Evolutionary conservation across 2,329 filamentous ascomycete genomes (phyloP).

Genomic region (Fusarium tuaranense): DNA sequence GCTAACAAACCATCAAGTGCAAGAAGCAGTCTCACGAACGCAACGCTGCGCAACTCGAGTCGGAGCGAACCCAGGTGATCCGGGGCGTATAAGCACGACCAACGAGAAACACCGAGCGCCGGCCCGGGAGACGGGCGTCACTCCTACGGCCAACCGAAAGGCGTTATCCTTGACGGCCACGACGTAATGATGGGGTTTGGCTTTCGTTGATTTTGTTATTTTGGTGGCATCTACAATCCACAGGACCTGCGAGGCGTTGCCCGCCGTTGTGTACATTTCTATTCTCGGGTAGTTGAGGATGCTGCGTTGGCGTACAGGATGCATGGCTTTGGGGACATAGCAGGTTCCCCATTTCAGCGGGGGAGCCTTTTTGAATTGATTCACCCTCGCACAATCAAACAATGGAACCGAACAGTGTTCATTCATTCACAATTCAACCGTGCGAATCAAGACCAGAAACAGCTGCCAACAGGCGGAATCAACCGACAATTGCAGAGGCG

Average conservation of each 20-base stretch:
- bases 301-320: slow-evolving; percentile 44
- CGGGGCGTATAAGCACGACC: slow-evolving; percentile 76
- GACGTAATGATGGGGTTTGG: slow-evolving; percentile 42
- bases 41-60: slow-evolving; percentile 92
- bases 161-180: slow-evolving; percentile 38
- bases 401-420: not conserved
- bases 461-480: slow-evolving; percentile 10
- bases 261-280: slow-evolving; percentile 40
- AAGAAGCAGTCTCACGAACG: slow-evolving; percentile 97
- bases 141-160: slow-evolving; percentile 17
- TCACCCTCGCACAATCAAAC: slow-evolving; percentile 24
- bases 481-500: slow-evolving; percentile 23
- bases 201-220: slow-evolving; percentile 5
- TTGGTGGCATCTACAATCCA: slow-evolving; percentile 32
- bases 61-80: slow-evolving; percentile 93
- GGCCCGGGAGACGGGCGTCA: slow-evolving; percentile 36
- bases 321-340: slow-evolving; percentile 29
- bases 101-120: slow-evolving; percentile 9
- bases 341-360: slow-evolving; percentile 31
- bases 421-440: not conserved
- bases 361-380: slow-evolving; percentile 37
- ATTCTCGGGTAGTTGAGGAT: slow-evolving; percentile 35
- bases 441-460: slow-evolving; percentile 6
- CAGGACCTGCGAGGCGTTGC: slow-evolving; percentile 36
- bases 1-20: slow-evolving; percentile 65